phyloP scores from a whole-genome alignment of 768 basidiomycete species.

The Termitomyces sp. region DNA sequence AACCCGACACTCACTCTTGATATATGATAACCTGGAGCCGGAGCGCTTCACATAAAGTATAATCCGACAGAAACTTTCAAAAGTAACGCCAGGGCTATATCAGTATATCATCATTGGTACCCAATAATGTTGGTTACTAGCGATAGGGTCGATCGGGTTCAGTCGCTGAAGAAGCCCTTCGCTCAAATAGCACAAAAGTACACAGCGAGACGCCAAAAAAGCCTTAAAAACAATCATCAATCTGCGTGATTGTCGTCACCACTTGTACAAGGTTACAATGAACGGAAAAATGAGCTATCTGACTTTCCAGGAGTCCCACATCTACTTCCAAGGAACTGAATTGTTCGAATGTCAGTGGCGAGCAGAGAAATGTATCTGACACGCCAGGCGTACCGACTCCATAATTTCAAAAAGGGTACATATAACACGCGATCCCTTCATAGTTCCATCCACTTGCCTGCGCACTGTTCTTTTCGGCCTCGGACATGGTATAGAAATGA shows the following conservation, averaged over 20 bases:
- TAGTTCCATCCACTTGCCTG: conserved; percentile 6
- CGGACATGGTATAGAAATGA: conserved; percentile 21
- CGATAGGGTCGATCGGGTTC: too few relatives aligned
- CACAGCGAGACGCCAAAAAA: background rate
- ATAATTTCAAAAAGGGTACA: conserved; percentile 11
- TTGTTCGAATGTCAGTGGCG: background rate
- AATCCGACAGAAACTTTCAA: too few relatives aligned
- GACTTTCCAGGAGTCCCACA: background rate
- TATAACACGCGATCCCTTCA: conserved; percentile 16
- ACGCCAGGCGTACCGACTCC: background rate
- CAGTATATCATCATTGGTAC: background rate
- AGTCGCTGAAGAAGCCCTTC: background rate
- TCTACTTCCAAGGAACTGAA: background rate
- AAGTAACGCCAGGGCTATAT: too few relatives aligned
- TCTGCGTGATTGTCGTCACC: background rate
- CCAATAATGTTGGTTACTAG: background rate
- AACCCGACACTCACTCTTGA: too few relatives aligned
- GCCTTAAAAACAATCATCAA: background rate
- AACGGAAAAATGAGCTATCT: background rate
- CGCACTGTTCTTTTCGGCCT: conserved; percentile 12
- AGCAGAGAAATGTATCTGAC: too few relatives aligned
- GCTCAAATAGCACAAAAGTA: background rate
- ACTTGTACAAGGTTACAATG: background rate
- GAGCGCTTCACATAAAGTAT: too few relatives aligned
- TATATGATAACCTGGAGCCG: too few relatives aligned